Evolutionary conservation across 192 early-diverging fungal species (phyloP).

Genomic region (Coemansia javaensis): DNA sequence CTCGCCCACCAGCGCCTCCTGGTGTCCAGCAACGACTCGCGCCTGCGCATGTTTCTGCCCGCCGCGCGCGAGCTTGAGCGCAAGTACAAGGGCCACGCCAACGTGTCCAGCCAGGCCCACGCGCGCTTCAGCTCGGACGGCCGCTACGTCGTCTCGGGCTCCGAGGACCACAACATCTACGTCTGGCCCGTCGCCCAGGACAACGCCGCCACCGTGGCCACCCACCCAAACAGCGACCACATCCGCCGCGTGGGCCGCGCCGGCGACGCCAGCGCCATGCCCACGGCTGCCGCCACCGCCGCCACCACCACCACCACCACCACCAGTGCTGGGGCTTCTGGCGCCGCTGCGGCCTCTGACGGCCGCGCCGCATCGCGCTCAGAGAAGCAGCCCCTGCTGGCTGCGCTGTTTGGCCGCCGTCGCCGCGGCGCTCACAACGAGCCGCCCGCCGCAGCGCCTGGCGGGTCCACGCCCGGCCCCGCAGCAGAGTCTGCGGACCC

Average conservation of each 20-base stretch:
- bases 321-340: too few relatives aligned
- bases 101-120: slow-evolving; percentile 63
- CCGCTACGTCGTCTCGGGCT: slow-evolving; percentile 73
- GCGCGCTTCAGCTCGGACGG: slow-evolving; percentile 77
- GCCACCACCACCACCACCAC: too few relatives aligned
- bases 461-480: too few relatives aligned
- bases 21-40: slow-evolving; percentile 75
- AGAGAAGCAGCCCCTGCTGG: slow-evolving; percentile 20
- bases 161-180: slow-evolving; percentile 73
- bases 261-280: slow-evolving; percentile 16
- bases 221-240: slow-evolving; percentile 31
- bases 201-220: slow-evolving; percentile 47
- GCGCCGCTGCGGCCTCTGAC: slow-evolving; percentile 3
- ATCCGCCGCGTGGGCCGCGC: slow-evolving; percentile 23
- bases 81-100: slow-evolving; percentile 78
- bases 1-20: slow-evolving; percentile 16
- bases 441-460: not conserved
- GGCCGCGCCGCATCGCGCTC: not conserved
- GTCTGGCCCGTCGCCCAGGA: slow-evolving; percentile 58
- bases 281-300: too few relatives aligned
- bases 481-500: too few relatives aligned
- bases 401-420: slow-evolving; percentile 19
- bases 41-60: slow-evolving; percentile 73
- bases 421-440: slow-evolving; percentile 8
- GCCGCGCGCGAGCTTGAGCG: slow-evolving; percentile 68